Base-by-base conservation (phyloP, 2,329 filamentous ascomycete species). In the Cordyceps farinosa region DNA sequence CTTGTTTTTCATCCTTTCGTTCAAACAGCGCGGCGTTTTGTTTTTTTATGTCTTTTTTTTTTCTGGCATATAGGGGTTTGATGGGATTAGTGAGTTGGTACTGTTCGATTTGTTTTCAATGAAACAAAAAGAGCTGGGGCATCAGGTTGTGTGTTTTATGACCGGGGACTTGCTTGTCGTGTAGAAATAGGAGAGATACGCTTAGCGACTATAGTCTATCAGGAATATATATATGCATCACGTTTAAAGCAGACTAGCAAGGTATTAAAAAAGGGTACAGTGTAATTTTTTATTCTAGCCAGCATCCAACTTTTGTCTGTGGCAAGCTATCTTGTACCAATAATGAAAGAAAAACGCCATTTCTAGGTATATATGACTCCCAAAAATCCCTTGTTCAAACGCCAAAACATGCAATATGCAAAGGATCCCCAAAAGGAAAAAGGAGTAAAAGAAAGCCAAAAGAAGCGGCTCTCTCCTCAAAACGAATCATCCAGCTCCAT, bases 401-500 rank as follows among this genome's bases (percentile, higher is more conserved):
- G 59, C 59, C 58, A 27, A 27, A 52, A 45, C 27, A 54, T 40
- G 50, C 32, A 29, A 44, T 50, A 34, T 61, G 38, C 27, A 17
- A 5, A 40, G 27, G 9, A 15, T 11, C 7, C 8, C 47, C 9
- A 29, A 42, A 32, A 53, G 32, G 36, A 22, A 22, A 22, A 22
- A 22, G 22, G 22, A 22, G 22, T 1, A 22, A 22, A 22, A 22
- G 22, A 22, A 22, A 22, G 22, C 22, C 22, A 22, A 22, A 22
- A 22, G 22, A 22, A 22, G 22, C 22, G 22, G 22, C 22, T 59
- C 50, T 61, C 29, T 44, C 27, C 29, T 66, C 65, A 80, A 64
- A 81, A 81, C 1, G 77, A 72, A 68, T 81, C 78, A 63, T 85
- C 83, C 11, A 81, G 69, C 36, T 83, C 80, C 80, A 83, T 82